phyloP scores from a whole-genome alignment of 805 yeast genomes.

The Candida piceae region DNA sequence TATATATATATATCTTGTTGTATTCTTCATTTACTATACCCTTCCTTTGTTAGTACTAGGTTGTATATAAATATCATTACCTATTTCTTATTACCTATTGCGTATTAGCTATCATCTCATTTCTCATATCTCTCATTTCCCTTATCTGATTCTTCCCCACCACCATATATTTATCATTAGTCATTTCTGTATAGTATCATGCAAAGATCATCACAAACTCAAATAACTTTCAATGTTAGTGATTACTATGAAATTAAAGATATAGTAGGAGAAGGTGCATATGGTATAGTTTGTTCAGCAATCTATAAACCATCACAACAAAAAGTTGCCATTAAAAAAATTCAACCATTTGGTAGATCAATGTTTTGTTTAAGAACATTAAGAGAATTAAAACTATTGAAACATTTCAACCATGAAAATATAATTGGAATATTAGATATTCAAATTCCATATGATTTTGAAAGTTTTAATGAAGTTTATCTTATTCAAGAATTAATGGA shows the following conservation, averaged over 20 bases:
- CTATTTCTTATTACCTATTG: too few species aligned
- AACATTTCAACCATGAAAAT: constrained; percentile 91
- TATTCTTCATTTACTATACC: too few species aligned
- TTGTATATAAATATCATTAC: too few species aligned
- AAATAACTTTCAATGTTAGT: constrained; percentile 70
- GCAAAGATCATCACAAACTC: constrained; percentile 20
- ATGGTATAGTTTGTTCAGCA: constrained; percentile 91
- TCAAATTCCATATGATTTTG: constrained; percentile 75
- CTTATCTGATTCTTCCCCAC: background rate
- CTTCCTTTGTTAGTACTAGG: too few species aligned
- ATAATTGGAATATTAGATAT: constrained; percentile 86
- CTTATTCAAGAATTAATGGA: constrained; percentile 86
- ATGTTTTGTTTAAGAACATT: constrained; percentile 86
- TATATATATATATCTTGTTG: too few species aligned
- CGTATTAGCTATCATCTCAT: too few species aligned
- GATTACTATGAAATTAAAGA: constrained; percentile 82
- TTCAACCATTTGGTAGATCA: constrained; percentile 85
- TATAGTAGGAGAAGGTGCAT: constrained; percentile 93
- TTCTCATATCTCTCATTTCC: too few species aligned
- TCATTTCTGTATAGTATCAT: too few species aligned
- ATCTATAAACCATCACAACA: constrained; percentile 79
- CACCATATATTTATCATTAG: too few species aligned
- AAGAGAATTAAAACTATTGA: constrained; percentile 81
- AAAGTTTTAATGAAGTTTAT: constrained; percentile 80
- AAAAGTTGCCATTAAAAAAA: constrained; percentile 92